Percentiles rank a stretch among this genome's conserved stretches.
These are phyloP conservation scores for Oehlia diaphana DNA, from an alignment of 192 early-diverging fungal species.

Conservation along the genomic window DNA sequence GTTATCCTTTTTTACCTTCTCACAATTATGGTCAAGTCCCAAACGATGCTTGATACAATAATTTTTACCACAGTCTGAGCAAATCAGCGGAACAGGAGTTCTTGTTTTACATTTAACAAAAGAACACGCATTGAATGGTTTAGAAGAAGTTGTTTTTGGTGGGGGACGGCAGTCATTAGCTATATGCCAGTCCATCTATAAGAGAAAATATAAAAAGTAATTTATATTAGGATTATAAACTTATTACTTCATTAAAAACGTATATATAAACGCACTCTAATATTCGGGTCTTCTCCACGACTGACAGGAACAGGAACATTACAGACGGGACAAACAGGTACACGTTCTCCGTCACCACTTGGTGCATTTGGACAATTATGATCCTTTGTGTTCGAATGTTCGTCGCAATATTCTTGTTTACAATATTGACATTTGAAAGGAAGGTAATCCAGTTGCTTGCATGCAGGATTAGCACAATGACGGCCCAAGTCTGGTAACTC, in stretches of 20 bases:
- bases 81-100: constrained; percentile 66
- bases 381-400: constrained; percentile 67
- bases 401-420: constrained; percentile 57
- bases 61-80: constrained; percentile 59
- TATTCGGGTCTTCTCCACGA: constrained; percentile 74
- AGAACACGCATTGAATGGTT: constrained; percentile 61
- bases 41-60: constrained; percentile 84
- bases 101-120: constrained; percentile 64
- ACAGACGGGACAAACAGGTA: constrained; percentile 79
- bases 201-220: not conserved
- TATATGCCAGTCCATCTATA: constrained; percentile 65
- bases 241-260: not conserved
- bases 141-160: constrained; percentile 47
- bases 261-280: constrained; percentile 37
- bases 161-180: constrained; percentile 52
- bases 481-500: constrained; percentile 71
- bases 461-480: constrained; percentile 60
- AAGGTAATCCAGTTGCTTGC: constrained; percentile 59
- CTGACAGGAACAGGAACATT: constrained; percentile 66
- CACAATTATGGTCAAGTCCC: constrained; percentile 70
- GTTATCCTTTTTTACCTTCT: constrained; percentile 24
- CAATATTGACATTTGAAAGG: constrained; percentile 58
- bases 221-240: not conserved
- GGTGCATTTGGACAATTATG: constrained; percentile 66
- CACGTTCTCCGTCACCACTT: constrained; percentile 55